phyloP scores from a whole-genome alignment of 176 grass and related monocot genomes.

The Puya raimondii region DNA sequence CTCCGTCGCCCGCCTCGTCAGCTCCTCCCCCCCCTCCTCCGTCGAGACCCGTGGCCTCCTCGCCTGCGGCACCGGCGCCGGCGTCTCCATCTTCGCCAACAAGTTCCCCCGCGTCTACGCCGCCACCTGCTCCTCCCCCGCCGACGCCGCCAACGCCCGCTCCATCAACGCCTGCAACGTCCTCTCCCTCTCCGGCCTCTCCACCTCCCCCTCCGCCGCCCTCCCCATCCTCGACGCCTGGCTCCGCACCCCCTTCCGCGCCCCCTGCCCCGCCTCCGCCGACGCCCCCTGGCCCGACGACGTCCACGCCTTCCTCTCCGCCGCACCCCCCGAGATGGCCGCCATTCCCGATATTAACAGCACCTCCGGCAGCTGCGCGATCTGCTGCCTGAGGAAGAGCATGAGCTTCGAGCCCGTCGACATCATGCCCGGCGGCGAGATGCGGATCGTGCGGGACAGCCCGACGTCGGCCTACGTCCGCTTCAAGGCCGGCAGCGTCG shows the following conservation, averaged over 20 bases:
- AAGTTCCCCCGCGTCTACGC: conserved; percentile 88
- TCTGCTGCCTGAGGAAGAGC: conserved; percentile 71
- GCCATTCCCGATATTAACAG: conserved; percentile 48
- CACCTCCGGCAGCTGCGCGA: conserved; percentile 27
- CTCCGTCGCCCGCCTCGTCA: conserved; percentile 41
- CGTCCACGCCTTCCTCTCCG: conserved; percentile 57
- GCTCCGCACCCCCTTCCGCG: conserved; percentile 73
- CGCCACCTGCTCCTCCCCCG: conserved; percentile 49
- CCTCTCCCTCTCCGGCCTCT: conserved; percentile 56
- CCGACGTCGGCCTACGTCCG: conserved; percentile 79
- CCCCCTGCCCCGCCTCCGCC: conserved; percentile 71
- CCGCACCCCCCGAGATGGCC: conserved; percentile 61
- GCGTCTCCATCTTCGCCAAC: conserved; percentile 89
- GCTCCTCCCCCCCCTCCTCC: conserved; percentile 16
- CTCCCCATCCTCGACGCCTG: conserved; percentile 57
- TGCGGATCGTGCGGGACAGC: conserved; percentile 82
- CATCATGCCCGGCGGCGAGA: conserved; percentile 92
- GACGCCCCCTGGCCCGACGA: conserved; percentile 58
- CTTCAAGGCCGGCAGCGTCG: conserved; percentile 91
- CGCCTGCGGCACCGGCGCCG: conserved; percentile 77
- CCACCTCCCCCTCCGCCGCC: conserved; percentile 44
- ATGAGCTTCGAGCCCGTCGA: conserved; percentile 75
- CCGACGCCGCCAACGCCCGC: conserved; percentile 69
- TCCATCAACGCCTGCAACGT: conserved; percentile 98
- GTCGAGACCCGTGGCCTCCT: conserved; percentile 52